These are phyloP conservation scores for Mycena rosella DNA, from an alignment of 768 basidiomycete genomes.

Conservation along the genomic window DNA sequence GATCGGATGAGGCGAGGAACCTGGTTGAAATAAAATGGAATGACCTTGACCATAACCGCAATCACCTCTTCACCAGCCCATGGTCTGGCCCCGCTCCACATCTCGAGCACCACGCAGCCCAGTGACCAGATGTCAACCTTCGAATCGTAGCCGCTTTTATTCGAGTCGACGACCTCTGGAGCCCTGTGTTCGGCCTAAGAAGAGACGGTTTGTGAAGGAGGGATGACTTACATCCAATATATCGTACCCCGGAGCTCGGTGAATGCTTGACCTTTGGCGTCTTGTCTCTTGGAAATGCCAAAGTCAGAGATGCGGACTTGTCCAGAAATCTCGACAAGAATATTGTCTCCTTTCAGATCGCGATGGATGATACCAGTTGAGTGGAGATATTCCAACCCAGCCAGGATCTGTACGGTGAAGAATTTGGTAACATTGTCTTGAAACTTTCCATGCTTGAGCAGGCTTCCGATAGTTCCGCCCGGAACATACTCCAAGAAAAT, in stretches of 20 bases:
- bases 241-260: conserved; percentile 92
- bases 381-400: conserved; percentile 91
- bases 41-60: conserved; percentile 86
- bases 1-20: background rate
- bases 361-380: conserved; percentile 87
- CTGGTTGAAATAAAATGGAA: conserved; percentile 29
- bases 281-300: conserved; percentile 93
- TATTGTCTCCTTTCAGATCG: conserved; percentile 95
- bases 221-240: conserved; percentile 76
- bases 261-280: conserved; percentile 74
- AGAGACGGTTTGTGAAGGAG: too few relatives aligned
- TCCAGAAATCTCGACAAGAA: conserved; percentile 87
- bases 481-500: conserved; percentile 98
- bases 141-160: conserved; percentile 85
- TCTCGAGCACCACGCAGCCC: conserved; percentile 93
- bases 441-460: conserved; percentile 86
- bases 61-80: conserved; percentile 82
- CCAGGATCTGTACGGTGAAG: conserved; percentile 88
- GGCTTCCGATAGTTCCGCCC: conserved; percentile 89
- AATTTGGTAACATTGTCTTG: conserved; percentile 87
- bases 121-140: conserved; percentile 95
- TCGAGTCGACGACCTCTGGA: conserved; percentile 82
- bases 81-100: conserved; percentile 94
- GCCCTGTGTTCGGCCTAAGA: conserved; percentile 62
- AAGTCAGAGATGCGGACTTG: conserved; percentile 98